Base-by-base conservation (phyloP, 768 basidiomycete genomes). In the Phanerochaete carnosa region DNA sequence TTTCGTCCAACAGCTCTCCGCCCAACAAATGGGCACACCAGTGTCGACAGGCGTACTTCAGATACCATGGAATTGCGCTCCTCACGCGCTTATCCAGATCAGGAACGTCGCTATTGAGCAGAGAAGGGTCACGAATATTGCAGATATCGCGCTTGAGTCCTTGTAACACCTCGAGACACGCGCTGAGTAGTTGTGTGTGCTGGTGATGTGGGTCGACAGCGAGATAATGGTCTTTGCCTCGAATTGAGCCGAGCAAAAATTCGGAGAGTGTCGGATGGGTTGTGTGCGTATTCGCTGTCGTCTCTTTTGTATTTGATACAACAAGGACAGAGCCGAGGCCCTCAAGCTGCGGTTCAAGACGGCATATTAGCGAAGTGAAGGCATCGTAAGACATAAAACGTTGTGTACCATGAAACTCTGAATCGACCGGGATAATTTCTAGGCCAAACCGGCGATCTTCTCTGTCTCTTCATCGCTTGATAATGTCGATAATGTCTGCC, bases 11-110 rank as follows among this genome's bases (percentile, higher is more conserved):
- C 3, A 50, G 32, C 1, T 45, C 32, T 1, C 61, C 49, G n/a
- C 32, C 58, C 37, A 5, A 28, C 32, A 70, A 3, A 50, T 70
- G 69, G 30, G 45, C 61, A 16, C 51, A 57, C 67, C 67, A 70
- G 39, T 67, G 57, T 15, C 55, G 63, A 51, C 64, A 65, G 0
- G 69, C 63, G 58, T 70, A 70, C 54, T 61, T 63, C 6, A 70
- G 29, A 22, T 64, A 45, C 1, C 45, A 25, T 5, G 66, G 61
- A 25, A 69, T 62, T 22, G 54, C 28, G 13, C 25, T 39, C 9
- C 15, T 26, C 7, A 68, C 59, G 5, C 55, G n/a, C 1, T 22
- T 22, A 26, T n/a, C 26, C 19, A 37, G 45, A 13, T 43, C 53
- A 5, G 43, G n/a, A n/a, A n/a, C n/a, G n/a, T n/a, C n/a, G n/a